Conservation (phyloP, 2,329 filamentous ascomycete genomes). For the Diaporthe nobilis region DNA sequence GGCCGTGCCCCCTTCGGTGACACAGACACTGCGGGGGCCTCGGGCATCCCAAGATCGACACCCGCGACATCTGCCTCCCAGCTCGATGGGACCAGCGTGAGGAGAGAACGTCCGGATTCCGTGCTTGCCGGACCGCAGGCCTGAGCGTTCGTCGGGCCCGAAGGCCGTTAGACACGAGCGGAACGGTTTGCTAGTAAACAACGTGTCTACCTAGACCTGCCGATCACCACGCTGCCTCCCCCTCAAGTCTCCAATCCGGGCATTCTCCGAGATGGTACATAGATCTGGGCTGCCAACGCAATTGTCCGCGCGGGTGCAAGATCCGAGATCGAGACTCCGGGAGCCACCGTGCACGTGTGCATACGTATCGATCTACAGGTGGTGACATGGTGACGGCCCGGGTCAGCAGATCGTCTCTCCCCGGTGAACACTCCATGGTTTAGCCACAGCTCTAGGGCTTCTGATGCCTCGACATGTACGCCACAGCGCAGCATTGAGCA, state of each 20-base stretch:
- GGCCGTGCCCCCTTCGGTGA: neutral
- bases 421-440: constrained; percentile 13
- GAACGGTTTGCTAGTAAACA: neutral
- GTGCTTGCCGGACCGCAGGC: neutral
- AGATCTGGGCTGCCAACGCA: neutral
- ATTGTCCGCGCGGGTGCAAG: constrained; percentile 9
- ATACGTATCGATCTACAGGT: neutral
- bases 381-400: constrained; percentile 15
- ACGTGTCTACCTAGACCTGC: neutral
- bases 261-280: neutral
- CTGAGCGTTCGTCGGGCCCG: constrained; percentile 6
- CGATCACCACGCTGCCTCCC: constrained; percentile 8
- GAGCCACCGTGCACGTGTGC: neutral
- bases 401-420: neutral
- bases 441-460: neutral
- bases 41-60: neutral
- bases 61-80: neutral
- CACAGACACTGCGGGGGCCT: constrained; percentile 14
- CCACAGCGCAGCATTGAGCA: constrained; percentile 7
- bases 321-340: constrained; percentile 22
- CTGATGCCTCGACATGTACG: neutral
- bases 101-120: too few species aligned
- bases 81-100: neutral
- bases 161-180: constrained; percentile 1
- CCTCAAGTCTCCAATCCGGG: neutral